Base-by-base conservation (phyloP, 2,329 filamentous ascomycete genomes). In the Pleurostoma richardsiae region DNA sequence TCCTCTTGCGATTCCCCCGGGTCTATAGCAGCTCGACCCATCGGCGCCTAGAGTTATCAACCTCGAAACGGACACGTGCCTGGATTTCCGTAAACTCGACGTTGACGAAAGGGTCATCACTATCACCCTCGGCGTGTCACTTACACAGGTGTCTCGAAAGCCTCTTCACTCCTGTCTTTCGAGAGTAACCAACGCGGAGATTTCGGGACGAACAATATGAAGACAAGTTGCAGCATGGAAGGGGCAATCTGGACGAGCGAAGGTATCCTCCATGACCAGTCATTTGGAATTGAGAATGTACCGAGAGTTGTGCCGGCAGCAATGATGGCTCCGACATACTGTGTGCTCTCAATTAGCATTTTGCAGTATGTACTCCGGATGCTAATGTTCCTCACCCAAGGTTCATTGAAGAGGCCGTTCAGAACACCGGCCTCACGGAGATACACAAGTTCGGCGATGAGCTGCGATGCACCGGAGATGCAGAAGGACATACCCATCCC, bases 181-280 rank as follows among this genome's bases (percentile, higher is more conserved):
- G 76, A 72, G 54, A 85, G 72, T 10, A 87, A 74, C 68, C 75
- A 88, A 52, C 83, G 74, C 0, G 83, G 84, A 0, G 77, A 82
- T 63, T 88, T 84, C 4, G 84, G 83, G n/a, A 86, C 68, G 65
- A 70, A 80, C 67, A 77, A 86, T 61, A 88, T 82, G 56, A 82
- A 82, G n/a, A 65, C 45, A 38, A 86, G 68, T 66, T 86, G 83
- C 46, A 85, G 68, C 19, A 74, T 59, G 10, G 71, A 69, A 39
- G 47, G 47, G 19, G 49, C 47, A n/a, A 44, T 47, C 31, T 52
- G 50, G 29, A 50, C 38, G 1, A 50, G 43, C 33, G 48, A 47
- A 10, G 53, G 49, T 31, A 31, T 46, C 7, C 47, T 43, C 54
- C 36, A 57, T 10, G 31, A 29, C 46, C 26, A 44, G 28, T 43